Conservation (phyloP, 139 green algal species). For the Chlamydomonas urium region DNA sequence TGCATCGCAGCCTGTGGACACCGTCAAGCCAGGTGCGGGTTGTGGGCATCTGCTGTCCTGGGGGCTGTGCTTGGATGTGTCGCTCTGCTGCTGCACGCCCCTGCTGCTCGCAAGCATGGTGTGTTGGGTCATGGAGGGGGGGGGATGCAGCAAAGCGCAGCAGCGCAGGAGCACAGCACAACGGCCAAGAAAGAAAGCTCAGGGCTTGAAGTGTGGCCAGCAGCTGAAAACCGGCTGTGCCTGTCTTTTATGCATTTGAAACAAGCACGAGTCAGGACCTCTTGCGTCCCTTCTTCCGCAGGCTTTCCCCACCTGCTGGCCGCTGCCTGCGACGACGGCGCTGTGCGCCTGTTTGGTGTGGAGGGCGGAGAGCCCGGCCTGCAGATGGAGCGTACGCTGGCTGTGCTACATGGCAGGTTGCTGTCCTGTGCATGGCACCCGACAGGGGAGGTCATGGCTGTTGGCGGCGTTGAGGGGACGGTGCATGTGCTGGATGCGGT, state of each 20-base stretch:
- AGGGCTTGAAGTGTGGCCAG: too few species aligned
- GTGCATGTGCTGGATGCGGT: conserved; percentile 65
- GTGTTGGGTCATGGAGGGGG: too few species aligned
- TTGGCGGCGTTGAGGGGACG: conserved; percentile 55
- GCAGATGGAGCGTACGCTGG: conserved; percentile 52
- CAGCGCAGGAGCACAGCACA: too few species aligned
- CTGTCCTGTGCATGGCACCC: conserved; percentile 78
- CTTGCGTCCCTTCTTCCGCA: conserved; percentile 4
- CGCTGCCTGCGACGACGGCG: conserved; percentile 88
- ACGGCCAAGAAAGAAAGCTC: too few species aligned
- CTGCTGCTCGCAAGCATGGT: too few species aligned
- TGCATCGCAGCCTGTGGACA: conserved; percentile 41
- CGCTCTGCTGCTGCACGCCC: not conserved
- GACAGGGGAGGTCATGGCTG: conserved; percentile 47
- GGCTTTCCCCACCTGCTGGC: conserved; percentile 58
- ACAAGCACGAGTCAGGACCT: too few species aligned
- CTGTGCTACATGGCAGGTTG: conserved; percentile 44
- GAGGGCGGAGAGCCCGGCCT: conserved; percentile 52
- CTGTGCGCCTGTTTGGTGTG: conserved; percentile 68
- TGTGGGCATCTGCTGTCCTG: not conserved
- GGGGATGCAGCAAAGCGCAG: too few species aligned
- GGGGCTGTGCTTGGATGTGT: not conserved
- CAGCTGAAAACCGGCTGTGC: too few species aligned
- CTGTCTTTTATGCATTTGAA: too few species aligned
- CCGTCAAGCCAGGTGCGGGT: conserved; percentile 30